Evolutionary conservation across 805 yeast species (phyloP), one percentile per base, ranked within the genome.

Genomic region (Candida morakotiae): DNA sequence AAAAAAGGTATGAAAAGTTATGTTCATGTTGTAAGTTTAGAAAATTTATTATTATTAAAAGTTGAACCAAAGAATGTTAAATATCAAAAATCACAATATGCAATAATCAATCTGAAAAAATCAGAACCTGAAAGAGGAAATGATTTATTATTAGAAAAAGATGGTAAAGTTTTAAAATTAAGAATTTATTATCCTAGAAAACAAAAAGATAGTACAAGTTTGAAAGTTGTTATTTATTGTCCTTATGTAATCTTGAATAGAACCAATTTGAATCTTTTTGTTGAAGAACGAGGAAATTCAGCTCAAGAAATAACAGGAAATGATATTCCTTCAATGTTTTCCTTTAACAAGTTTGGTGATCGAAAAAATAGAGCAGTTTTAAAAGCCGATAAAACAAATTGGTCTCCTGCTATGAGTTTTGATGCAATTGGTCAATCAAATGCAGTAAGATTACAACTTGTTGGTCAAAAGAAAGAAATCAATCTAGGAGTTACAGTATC

Each of bases 351-450:
- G 10, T 74, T 71, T 23, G 62, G 61, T 9, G 81, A 77, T 34
- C 73, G 79, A 19, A 73, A 70, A 28, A 81, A 83, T 48, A 68
- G 94, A 40, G 94, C 89, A 0, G 51, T 72, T 18, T 49, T 89
- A 5, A 72, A 74, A 42, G 69, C 86, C 15, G 83, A 75, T 0
- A 85, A 83, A 38, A 82, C 95, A 0, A 67, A 69, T 5, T 75
- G 85, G 75, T 83, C 96, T 45, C 55, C 67, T 1, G 85, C 87
- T 2, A 66, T 87, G 33, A 81, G 95, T 54, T 79, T 93, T 50
- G 96, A 89, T 53, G 94, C 95, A 3, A 73, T 91, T 38, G 98
- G 98, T 0, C 91, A 88, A 45, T 67, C 79, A 1, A 71, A 75
- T 29, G 95, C 74, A 28, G 59, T 68, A 3, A 58, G 54, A 16